Evolutionary conservation across 2,329 filamentous ascomycete species (phyloP), one percentile per base, ranked within the genome.

Genomic region (Exophiala oligosperma): DNA sequence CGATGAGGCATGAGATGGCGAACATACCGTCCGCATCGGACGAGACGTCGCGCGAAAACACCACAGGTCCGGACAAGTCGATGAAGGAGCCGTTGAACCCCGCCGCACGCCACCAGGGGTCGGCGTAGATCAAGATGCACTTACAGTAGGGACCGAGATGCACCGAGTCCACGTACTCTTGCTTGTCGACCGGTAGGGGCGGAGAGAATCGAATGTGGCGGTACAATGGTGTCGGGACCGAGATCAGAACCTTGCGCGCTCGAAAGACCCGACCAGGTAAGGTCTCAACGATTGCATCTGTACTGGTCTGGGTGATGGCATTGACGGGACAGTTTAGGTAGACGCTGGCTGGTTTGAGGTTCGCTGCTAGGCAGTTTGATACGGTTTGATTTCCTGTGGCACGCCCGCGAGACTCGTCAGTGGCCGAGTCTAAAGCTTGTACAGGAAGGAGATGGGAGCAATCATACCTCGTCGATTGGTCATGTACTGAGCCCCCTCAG

Each of bases 401-500:
- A 35, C 17, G 17, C 17, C 17, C 17, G 17, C 17, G 17, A 17
- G 17, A 17, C 17, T 17, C 17, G 17, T 17, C 17, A 17, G 17
- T 70, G 3, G 38, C 38, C 1, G 11, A 4, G 21, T 41, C 6
- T 8, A 17, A 17, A 17, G 17, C 17, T 17, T 17, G 17, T 17
- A 17, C 17, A 17, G 17, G 17, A 17, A 17, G 17, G 17, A 17
- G 17, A 14, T 9, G 0, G 66, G 37, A 35, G 59, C 61, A 80
- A 77, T 0, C 74, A 11, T 80, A 2, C 81, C 81, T 51, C 77
- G 69, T 2, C 73, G 71, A n/a, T 80, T 64, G 1, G 81, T 74
- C 6, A 84, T 71, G 61, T 81, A 76, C 62, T 84, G 80, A 0
- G 77, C 83, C 4, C 82, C 83, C 35, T 75, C 64, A 54, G 80